Base-by-base conservation (phyloP, 2,329 filamentous ascomycete species). In the Sclerotinia minor region DNA sequence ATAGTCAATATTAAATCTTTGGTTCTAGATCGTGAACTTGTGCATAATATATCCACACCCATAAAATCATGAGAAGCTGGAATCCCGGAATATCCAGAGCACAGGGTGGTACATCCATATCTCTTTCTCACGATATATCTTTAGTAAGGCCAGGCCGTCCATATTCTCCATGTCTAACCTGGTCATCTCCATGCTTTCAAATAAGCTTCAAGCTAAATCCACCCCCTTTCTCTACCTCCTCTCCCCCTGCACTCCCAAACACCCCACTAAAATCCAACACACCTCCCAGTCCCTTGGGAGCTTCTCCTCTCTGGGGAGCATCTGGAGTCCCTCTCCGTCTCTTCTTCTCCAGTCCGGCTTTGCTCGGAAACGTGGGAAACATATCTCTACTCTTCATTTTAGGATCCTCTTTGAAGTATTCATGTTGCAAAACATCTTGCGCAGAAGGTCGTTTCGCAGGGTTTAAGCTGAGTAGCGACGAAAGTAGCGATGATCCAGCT, bases 281-380 rank as follows among this genome's bases (percentile, higher is more conserved):
- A 32, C 57, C 57, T 2, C 65, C 57, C 32, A 64, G 19, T 11
- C 59, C 59, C 50, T 83, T 82, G 2, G 68, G 68, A 21, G 66
- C 86, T 63, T 90, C 87, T 0, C 93, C 94, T 44, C 94, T 83
- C 50, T 85, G 86, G 0, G 95, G 95, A 8, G 95, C 95, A 78
- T 93, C 89, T 0, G 95, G 95, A 71, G 89, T 94, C 69, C 88
- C 87, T 69, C 86, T 83, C 49, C 86, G 83, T 71, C 92, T 83
- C 73, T 93, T 83, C 76, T 89, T 90, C 82, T 99, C 95, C 82
- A 95, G 91, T 1, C 93, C 92, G 0, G 95, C 95, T 79, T 96
- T 97, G 74, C 91, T 95, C 0, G 95, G 95, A 77, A 98, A 99
- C 0, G 95, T 98, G 2, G 95, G 95, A 77, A 99, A 98, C 89